Base-by-base conservation (phyloP, 352 stramenopile species). In the Paralagenidium karlingii region DNA sequence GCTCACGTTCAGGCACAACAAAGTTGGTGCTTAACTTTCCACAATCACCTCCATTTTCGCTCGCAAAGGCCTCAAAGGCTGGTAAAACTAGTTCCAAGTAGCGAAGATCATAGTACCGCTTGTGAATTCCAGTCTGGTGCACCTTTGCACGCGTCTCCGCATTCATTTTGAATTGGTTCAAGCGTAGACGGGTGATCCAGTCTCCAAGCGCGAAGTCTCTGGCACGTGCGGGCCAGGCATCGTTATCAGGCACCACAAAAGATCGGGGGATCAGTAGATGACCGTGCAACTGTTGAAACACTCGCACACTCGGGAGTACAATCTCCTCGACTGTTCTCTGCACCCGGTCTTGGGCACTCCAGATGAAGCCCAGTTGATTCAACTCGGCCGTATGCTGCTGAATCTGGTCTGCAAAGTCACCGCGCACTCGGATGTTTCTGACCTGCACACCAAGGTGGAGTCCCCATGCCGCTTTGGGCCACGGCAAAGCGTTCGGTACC, bases 311-410 rank as follows among this genome's bases (percentile, higher is more conserved):
- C 6, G 75, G 75, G 8, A 84, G 44, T 24, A 89, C 61, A 5
- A 77, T 59, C 2, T 53, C 41, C 0, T 61, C 58, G 25, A 84
- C 54, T 2, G 55, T 78, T 38, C 68, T 68, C 30, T 77, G 62
- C 1, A 84, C 24, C 0, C 70, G 68, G 24, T 86, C 60, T 48
- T 74, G 48, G 24, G 70, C 63, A 40, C 81, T 90, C 91, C 91
- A 97, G 21, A 95, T 62, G 52, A 97, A 97, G n/a, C 84, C 87
- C 18, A 97, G 47, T 11, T 54, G 53, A 24, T 96, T 70, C 5
- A 97, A 60, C 29, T 91, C 64, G 9, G 70, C 49, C 9, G 62
- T 61, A 41, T 78, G 60, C 1, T 57, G 48, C 16, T 80, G 78
- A 6, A 96, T 74, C 57, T 96, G 92, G 13, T 60, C 31, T 27